Evolutionary conservation across 2,329 filamentous ascomycete species (phyloP).

Genomic region (Cladosporium velox): DNA sequence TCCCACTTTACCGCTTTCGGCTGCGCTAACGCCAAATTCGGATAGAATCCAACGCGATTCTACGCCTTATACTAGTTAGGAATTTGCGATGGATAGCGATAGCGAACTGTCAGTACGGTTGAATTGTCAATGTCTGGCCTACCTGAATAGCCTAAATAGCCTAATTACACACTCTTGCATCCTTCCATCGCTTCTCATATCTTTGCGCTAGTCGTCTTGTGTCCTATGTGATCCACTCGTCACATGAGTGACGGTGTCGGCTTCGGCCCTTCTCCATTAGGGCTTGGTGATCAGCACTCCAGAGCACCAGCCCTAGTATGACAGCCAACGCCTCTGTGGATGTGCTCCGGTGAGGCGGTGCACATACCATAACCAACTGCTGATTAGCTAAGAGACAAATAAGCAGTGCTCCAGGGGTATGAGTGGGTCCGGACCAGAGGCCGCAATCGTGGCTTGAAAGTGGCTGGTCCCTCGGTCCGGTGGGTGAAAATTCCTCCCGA

Average conservation of each 20-base stretch:
- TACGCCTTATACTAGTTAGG: neutral
- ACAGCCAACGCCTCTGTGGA: too few species aligned
- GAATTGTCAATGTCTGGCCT: neutral
- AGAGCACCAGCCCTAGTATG: neutral
- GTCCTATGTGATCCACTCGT: neutral
- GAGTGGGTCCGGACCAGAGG: too few species aligned
- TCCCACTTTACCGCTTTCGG: too few species aligned
- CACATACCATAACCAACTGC: too few species aligned
- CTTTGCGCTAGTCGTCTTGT: neutral
- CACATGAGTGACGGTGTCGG: neutral
- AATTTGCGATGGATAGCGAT: neutral
- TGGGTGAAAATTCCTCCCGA: too few species aligned
- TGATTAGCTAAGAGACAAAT: too few species aligned
- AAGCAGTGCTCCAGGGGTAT: too few species aligned
- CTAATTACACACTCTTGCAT: neutral
- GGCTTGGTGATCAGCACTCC: neutral
- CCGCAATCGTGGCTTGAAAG: too few species aligned
- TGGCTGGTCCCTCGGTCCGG: too few species aligned
- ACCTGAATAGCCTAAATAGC: neutral
- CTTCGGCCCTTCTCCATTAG: neutral
- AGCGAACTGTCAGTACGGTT: neutral
- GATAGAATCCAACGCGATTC: too few species aligned
- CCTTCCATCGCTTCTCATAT: neutral
- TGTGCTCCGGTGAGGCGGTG: too few species aligned
- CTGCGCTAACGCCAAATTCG: too few species aligned